Evolutionary conservation across 305 asterid species (phyloP), one percentile per base, ranked within the genome.

Genomic region (Fraxinus floribunda): DNA sequence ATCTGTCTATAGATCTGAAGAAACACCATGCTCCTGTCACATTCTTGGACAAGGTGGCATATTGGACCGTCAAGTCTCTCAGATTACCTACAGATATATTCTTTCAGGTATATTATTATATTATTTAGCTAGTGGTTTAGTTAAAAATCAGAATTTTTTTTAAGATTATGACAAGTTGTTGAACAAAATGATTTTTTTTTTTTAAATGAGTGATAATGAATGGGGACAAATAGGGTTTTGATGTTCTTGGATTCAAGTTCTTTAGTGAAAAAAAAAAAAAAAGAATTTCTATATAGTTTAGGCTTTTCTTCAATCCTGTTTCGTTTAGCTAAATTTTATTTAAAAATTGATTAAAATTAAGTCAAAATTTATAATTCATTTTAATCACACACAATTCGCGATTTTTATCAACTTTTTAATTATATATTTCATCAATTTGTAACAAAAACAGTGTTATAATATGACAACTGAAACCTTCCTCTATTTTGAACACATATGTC

Each of bases 31-130:
- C 75, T 2, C 95, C 98, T 0, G 85, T 66, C 15, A 94, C 94
- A 5, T 91, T 92, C 85, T 76, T 90, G 88, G 98, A 94, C 88
- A 94, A 94, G 81, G 1, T 91, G 66, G 98, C 98, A 30, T 89
- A 83, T 85, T 90, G 90, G 89, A 90, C 92, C 0, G 98, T 94
- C 52, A 91, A 94, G 86, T 7, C 90, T 29, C 94, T 94, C 57
- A 81, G 94, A 39, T 79, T 75, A 79, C 98, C 96, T 0, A 94
- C 98, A 5, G 94, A 94, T 85, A 9, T 94, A 64, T 90, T 94
- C 79, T 94, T 94, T 38, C 97, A 89, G 98, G 98, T 93, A 82
- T 7, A 0, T 52, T 46, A 49, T 49, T 3, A 3, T 44, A 7
- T 39, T 39, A 7, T 39, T 1, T 10, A 11, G n/a, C 16, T 13